phyloP scores from a whole-genome alignment of 169 alveolate species.

The Plasmodium inui region DNA sequence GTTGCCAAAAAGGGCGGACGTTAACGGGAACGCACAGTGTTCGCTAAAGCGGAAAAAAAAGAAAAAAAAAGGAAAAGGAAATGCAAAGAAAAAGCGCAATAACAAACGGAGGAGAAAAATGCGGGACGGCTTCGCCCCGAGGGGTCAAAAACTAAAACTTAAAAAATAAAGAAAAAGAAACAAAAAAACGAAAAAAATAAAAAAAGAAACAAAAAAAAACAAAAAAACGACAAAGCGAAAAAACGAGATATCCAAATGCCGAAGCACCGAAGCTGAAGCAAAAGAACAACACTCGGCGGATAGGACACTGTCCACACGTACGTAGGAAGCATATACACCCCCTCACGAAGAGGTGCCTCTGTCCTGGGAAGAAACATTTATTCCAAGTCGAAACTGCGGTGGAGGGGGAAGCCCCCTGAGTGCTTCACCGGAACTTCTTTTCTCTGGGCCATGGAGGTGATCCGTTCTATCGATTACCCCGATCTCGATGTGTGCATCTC shows the following conservation, averaged over 20 bases:
- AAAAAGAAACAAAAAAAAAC: background rate
- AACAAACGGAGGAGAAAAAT: background rate
- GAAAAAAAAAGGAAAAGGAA: background rate
- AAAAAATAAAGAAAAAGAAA: conserved; percentile 9
- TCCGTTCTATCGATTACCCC: background rate
- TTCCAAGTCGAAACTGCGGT: background rate
- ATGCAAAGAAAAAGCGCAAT: background rate
- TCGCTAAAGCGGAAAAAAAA: background rate
- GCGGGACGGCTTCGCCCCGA: background rate
- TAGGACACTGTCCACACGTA: background rate
- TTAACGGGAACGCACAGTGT: background rate
- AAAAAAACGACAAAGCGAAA: background rate
- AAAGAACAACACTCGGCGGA: background rate
- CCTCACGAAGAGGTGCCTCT: background rate
- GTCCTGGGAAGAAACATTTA: background rate
- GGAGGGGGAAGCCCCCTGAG: background rate
- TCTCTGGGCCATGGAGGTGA: background rate
- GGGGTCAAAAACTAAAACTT: conserved; percentile 30
- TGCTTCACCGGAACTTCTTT: background rate
- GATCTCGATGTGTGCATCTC: background rate
- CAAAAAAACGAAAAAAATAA: background rate
- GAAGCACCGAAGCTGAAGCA: background rate
- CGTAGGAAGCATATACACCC: background rate
- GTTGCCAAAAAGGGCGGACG: background rate
- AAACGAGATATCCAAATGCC: background rate